Percentiles rank a stretch among this genome's conserved stretches.
phyloP scores from a whole-genome alignment of 2,329 filamentous ascomycete genomes.

The Epichloe brachyelytri region DNA sequence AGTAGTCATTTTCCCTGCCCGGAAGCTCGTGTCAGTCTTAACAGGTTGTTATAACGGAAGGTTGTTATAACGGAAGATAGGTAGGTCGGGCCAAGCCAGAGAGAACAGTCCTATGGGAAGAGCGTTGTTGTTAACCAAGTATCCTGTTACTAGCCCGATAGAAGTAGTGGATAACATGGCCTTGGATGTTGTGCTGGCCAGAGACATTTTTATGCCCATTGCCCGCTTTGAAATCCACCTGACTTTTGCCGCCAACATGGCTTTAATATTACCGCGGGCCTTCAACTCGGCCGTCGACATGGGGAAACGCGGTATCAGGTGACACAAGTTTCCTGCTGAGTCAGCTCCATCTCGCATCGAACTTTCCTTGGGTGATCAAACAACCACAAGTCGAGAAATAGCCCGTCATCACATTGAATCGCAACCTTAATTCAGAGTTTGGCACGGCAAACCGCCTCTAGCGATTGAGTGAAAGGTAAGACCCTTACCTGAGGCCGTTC shows the following conservation, averaged over 20 bases:
- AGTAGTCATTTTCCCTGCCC: constrained; percentile 27
- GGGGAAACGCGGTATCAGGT: constrained; percentile 1
- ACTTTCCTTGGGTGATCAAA: not conserved
- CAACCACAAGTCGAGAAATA: not conserved
- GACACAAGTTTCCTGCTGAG: not conserved
- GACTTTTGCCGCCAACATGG: not conserved
- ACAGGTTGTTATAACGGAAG: constrained; percentile 1
- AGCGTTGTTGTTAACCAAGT: constrained; percentile 16
- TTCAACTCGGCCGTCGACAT: not conserved
- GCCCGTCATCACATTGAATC: not conserved
- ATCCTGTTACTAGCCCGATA: constrained; percentile 15
- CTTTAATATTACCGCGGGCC: not conserved
- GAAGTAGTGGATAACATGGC: constrained; percentile 15
- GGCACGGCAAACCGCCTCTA: not conserved
- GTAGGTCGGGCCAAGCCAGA: not conserved
- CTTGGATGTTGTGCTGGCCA: constrained; percentile 15
- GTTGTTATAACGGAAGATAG: constrained; percentile 1
- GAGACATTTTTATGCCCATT: constrained; percentile 14
- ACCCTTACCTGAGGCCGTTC: constrained; percentile 13
- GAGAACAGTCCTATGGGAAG: constrained; percentile 8
- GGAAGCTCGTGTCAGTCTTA: not conserved
- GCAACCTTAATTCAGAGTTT: not conserved
- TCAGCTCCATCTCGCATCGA: not conserved
- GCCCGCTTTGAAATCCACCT: constrained; percentile 22
- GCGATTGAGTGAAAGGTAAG: constrained; percentile 6